Base-by-base conservation (phyloP, 306 rosid genomes). In the Astragalus membranaceus region DNA sequence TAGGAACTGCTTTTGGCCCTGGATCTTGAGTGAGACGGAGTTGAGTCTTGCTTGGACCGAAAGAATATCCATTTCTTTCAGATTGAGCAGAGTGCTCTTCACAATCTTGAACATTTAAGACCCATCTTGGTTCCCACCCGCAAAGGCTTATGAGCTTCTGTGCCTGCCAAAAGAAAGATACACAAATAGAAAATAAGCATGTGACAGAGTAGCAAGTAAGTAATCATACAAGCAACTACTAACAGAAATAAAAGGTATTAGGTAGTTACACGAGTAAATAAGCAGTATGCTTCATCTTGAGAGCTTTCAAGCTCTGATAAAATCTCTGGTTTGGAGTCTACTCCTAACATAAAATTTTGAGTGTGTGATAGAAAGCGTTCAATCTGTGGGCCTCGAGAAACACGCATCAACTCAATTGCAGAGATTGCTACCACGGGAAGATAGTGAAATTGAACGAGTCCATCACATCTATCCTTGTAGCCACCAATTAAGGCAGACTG, bases 121-220 rank as follows among this genome's bases (percentile, higher is more conserved):
- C 89, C 99, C 99, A 95, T 73, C 97, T 78, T 29, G 97, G 95
- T 86, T 95, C 99, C 99, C 99, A 95, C 37, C 99, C 99, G 73
- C 99, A 95, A 70, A 95, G 91, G 75, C 99, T 91, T 85, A 95
- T 89, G 63, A 95, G 89, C 85, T 84, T 91, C 79, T 95, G 99
- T 14, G 99, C 91, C 99, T 95, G 84, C 62, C 74, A 82, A 87
- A 77, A 30, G 37, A 46, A 74, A 68, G 64, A 79, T n/a, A 78
- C 33, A 49, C 7, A 14, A 47, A 61, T 50, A 75, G 76, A 84
- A 60, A 20, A 73, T 37, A 66, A 84, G 75, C 60, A 64, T 52
- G 69, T 39, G 66, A 61, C 23, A 75, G 35, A 80, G 65, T 55
- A 47, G 46, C 29, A 74, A 65, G 30, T 11, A 7, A 12, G 5